Conservation (phyloP, 306 rosid species). For the Trifolium dubium region DNA sequence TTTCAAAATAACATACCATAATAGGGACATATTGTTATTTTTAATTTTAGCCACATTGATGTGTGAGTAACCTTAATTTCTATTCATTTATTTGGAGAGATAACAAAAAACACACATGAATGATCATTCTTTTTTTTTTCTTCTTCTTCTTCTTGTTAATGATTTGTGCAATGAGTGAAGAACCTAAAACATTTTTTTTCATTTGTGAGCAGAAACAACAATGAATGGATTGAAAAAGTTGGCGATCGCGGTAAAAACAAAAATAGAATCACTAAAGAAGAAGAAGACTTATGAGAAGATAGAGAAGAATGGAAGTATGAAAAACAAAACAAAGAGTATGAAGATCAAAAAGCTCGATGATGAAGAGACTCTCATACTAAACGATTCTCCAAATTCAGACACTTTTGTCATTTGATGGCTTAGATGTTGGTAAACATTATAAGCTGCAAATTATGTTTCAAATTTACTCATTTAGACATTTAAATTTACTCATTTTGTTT, state of each 20-base stretch:
- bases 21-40: too few relatives aligned
- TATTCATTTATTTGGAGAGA: too few relatives aligned
- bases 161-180: background rate
- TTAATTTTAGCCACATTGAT: too few relatives aligned
- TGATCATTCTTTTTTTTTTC: background rate
- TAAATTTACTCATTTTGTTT: too few relatives aligned
- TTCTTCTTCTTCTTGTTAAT: background rate
- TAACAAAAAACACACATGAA: too few relatives aligned
- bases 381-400: constrained; percentile 73
- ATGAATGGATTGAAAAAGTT: constrained; percentile 61
- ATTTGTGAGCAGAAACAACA: constrained; percentile 32
- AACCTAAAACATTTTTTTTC: background rate
- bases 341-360: constrained; percentile 79
- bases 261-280: constrained; percentile 63
- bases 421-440: background rate
- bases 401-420: constrained; percentile 49
- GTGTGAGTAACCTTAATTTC: too few relatives aligned
- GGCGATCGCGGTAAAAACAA: constrained; percentile 63
- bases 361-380: constrained; percentile 67
- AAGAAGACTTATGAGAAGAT: constrained; percentile 77
- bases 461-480: too few relatives aligned
- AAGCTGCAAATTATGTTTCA: background rate
- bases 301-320: constrained; percentile 93
- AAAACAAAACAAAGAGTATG: constrained; percentile 80
- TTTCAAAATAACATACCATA: background rate